Conservation (phyloP, 2,329 filamentous ascomycete species). For the Alternaria rosae region DNA sequence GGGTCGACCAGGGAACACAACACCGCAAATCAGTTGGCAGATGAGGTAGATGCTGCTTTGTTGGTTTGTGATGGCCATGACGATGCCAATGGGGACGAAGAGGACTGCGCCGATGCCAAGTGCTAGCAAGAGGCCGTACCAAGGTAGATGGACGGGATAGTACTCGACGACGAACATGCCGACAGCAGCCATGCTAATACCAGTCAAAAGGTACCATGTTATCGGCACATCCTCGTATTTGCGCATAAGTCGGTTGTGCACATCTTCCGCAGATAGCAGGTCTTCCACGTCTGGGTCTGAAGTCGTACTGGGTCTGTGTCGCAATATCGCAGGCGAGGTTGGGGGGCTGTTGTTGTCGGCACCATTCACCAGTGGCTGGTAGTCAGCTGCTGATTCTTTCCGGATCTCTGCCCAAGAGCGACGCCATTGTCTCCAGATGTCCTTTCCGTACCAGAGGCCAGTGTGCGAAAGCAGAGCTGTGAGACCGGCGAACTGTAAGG, state of each 20-base stretch:
- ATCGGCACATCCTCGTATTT: slow-evolving; percentile 83
- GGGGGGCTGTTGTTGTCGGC: slow-evolving; percentile 45
- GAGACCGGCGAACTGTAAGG: slow-evolving; percentile 83
- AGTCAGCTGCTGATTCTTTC: slow-evolving; percentile 37
- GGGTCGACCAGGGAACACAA: slow-evolving; percentile 81
- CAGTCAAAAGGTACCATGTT: slow-evolving; percentile 80
- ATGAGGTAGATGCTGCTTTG: slow-evolving; percentile 87
- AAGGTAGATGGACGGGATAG: slow-evolving; percentile 77
- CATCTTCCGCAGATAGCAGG: slow-evolving; percentile 76
- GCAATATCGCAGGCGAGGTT: slow-evolving; percentile 26
- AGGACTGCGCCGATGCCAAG: slow-evolving; percentile 79
- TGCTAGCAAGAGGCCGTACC: slow-evolving; percentile 84
- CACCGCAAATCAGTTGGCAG: slow-evolving; percentile 84
- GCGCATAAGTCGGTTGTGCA: slow-evolving; percentile 84
- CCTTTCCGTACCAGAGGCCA: slow-evolving; percentile 81
- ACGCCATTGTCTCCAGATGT: slow-evolving; percentile 80
- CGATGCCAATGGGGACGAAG: slow-evolving; percentile 89
- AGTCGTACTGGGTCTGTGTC: slow-evolving; percentile 38
- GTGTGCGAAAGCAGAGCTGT: slow-evolving; percentile 83
- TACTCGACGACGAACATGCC: slow-evolving; percentile 88
- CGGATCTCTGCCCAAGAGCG: slow-evolving; percentile 71
- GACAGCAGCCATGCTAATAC: slow-evolving; percentile 76
- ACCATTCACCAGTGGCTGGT: slow-evolving; percentile 43
- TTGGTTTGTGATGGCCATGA: slow-evolving; percentile 92
- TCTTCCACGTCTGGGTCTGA: slow-evolving; percentile 54